Conservation (phyloP, 306 rosid genomes). For the Spatholobus suberectus region DNA sequence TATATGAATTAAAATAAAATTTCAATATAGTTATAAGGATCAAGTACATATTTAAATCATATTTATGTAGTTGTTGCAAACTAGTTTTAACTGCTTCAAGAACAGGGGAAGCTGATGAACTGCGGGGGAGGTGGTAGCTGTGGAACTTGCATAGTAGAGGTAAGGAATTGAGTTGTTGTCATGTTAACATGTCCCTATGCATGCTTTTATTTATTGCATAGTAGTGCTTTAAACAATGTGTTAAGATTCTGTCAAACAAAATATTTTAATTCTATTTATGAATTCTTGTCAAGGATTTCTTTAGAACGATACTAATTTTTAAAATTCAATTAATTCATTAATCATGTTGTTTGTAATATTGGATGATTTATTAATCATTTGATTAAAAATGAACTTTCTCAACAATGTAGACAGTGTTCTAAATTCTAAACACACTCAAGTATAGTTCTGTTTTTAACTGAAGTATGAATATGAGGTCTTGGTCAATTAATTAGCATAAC, state of each 20-base stretch:
- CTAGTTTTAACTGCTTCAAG: background rate
- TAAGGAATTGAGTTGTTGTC: background rate
- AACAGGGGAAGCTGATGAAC: constrained; percentile 93
- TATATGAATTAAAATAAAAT: background rate
- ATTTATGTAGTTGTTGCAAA: background rate
- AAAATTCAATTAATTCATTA: background rate
- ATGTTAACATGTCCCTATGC: no score
- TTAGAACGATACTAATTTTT: background rate
- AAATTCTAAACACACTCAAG: background rate
- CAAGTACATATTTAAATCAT: background rate
- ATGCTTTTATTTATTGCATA: no score
- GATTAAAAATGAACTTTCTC: background rate
- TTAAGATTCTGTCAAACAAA: background rate
- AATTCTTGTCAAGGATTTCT: background rate
- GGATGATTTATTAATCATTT: background rate
- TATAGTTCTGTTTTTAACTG: background rate
- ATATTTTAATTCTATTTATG: background rate
- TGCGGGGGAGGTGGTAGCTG: constrained; percentile 96
- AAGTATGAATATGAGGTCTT: background rate
- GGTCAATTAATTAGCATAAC: background rate
- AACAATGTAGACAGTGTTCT: background rate
- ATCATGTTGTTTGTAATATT: background rate
- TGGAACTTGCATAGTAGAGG: constrained; percentile 95
- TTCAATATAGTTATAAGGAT: background rate
- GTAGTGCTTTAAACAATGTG: background rate